Base-by-base conservation (phyloP, 1,284 basidiomycete species). In the Malassezia sympodialis region DNA sequence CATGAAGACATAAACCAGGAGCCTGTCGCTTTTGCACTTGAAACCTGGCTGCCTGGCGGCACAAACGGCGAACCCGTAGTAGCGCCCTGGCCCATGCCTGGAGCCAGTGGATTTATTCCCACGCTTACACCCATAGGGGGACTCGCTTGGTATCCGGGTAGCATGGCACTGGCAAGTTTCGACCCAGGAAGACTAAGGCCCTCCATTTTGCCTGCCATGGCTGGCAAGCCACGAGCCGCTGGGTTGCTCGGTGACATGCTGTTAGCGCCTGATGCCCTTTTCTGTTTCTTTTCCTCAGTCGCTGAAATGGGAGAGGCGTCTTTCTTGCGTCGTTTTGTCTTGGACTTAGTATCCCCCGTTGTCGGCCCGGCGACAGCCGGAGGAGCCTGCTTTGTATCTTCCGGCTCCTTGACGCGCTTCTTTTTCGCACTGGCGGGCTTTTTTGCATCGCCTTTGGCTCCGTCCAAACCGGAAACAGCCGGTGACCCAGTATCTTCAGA, bases 271-370 rank as follows among this genome's bases (percentile, higher is more conserved):
- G 37, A 17, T 3, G 37, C 12, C 10, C 37, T 17, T 23, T 34
- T 46, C 10, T n/a, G 21, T 17, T 30, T 46, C 17, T 26, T 19
- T 10, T 31, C 28, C 14, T 46, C 44, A 3, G 21, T 15, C 8
- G 11, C 14, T 14, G 44, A 14, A 6, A 15, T 15, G 10, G 37
- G 19, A 2, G 44, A 32, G 3, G 12, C 19, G 30, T 46, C 44
- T 15, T 49, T 49, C 24, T 21, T 24, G 14, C 46, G 46, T 3
- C 46, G 46, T 28, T 49, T 49, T 12, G 31, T 15, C 21, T 49
- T 49, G 32, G 31, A 5, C 21, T 37, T 35, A 15, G 32, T 2
- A 24, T 32, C 31, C 26, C 7, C 17, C 12, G 34, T 7, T 11
- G 32, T 31, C 7, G 26, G 10, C 11, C 17, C 21, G 14, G 35